Evolutionary conservation across 768 basidiomycete species (phyloP), one percentile per base, ranked within the genome.

Genomic region (Trametes meyenii): DNA sequence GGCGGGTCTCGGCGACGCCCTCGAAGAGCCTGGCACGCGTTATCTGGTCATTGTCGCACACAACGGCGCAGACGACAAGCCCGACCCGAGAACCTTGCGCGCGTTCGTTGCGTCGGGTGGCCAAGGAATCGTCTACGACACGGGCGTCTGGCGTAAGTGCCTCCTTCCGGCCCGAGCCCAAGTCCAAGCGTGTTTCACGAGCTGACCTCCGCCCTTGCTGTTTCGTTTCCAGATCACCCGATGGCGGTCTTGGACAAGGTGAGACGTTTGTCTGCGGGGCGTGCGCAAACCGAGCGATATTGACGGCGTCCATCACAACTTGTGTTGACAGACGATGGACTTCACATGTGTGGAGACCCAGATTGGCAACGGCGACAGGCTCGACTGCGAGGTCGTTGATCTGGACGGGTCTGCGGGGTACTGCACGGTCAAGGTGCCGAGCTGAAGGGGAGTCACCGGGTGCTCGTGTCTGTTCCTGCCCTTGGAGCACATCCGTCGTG

Each of bases 291-390:
- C 26, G 36, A 39, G 17, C 8, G 29, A 33, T 33, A 33, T 33
- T 17, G 14, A 21, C 24, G 24, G 23, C 48, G 26, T 5, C 35
- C 19, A 23, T 43, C 42, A 50, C 35, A n/a, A 12, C n/a, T 39
- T n/a, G 26, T 21, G 6, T 35, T 14, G 40, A 40, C 70, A 93
- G 89, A 72, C 78, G 12, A 82, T 94, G 75, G 92, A 94, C 67
- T 83, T 94, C 65, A 81, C 92, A 10, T 98, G 96, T 69, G 85
- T 98, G 10, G 96, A 98, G 75, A 92, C 94, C 23, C 96, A 98
- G 73, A 87, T 96, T 55, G 94, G 94, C 6, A 83, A 91, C 59
- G 90, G 90, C 0, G 83, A 85, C 51, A 70, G 70, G 59, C 78
- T 84, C 21, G 97, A 99, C 74, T 98, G 96, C 72, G 94, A 99